Evolutionary conservation across 805 yeast species (phyloP).

Genomic region (Barnettozyma sp.): DNA sequence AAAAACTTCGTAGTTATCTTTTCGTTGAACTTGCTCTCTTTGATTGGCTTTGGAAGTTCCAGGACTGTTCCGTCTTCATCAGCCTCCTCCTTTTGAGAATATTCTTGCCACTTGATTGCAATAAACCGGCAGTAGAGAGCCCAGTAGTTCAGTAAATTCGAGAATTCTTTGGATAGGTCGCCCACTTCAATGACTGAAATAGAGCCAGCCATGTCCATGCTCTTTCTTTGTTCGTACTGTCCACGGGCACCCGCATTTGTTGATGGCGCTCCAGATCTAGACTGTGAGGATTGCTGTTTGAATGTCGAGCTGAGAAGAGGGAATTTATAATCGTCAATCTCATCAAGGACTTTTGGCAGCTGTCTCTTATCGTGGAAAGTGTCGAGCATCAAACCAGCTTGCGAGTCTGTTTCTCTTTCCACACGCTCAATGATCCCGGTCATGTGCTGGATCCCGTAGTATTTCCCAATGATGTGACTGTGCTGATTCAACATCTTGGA

Average conservation of each 20-base stretch:
- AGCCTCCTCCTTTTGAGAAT: constrained; percentile 22
- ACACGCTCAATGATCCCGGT: constrained; percentile 61
- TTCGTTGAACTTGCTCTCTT: constrained; percentile 45
- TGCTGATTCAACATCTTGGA: constrained; percentile 84
- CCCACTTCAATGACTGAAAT: constrained; percentile 59
- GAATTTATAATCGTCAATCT: constrained; percentile 48
- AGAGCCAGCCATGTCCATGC: constrained; percentile 28
- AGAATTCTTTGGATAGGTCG: constrained; percentile 60
- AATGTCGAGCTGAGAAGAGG: constrained; percentile 29
- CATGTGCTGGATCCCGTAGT: constrained; percentile 63
- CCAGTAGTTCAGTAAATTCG: constrained; percentile 83
- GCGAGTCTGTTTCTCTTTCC: constrained; percentile 88
- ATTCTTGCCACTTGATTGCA: constrained; percentile 57
- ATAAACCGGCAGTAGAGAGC: constrained; percentile 68
- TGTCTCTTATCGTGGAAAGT: constrained; percentile 73
- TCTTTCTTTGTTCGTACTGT: constrained; percentile 26
- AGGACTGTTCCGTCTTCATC: constrained; percentile 21
- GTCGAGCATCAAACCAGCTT: constrained; percentile 81
- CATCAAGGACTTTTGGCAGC: constrained; percentile 47
- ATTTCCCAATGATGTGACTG: constrained; percentile 63
- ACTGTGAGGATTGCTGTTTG: constrained; percentile 2
- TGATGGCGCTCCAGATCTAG: constrained; percentile 7
- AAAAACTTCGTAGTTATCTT: constrained; percentile 47
- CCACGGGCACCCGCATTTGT: constrained; percentile 11
- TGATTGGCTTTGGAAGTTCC: constrained; percentile 45